These are phyloP conservation scores for Phylloporus sp. DNA, from an alignment of 768 basidiomycete genomes.

Conservation along the genomic window DNA sequence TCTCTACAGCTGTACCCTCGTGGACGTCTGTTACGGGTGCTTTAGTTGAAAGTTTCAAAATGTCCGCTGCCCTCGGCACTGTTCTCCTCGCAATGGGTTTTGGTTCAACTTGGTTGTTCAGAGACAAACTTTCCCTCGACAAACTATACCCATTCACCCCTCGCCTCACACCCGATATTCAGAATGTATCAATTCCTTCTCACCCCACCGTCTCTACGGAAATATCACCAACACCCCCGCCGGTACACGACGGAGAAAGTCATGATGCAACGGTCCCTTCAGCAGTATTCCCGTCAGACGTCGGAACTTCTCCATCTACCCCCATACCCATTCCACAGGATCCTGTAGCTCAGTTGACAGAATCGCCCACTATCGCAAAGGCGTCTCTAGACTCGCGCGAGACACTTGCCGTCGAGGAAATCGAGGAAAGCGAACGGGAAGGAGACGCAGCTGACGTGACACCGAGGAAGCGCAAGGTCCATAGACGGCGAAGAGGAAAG, in stretches of 20 bases:
- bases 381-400: conserved; percentile 8
- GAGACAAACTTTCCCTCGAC: conserved; percentile 12
- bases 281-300: background rate
- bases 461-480: conserved; percentile 38
- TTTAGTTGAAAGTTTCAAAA: conserved; percentile 12
- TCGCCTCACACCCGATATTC: background rate
- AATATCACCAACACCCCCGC: background rate
- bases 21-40: conserved; percentile 13
- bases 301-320: background rate
- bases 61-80: conserved; percentile 17
- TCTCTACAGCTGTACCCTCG: conserved; percentile 10
- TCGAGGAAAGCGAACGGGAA: conserved; percentile 60
- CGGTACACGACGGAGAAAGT: conserved; percentile 1
- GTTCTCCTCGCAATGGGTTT: conserved; percentile 22
- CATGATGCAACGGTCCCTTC: background rate
- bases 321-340: background rate
- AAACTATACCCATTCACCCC: conserved; percentile 10
- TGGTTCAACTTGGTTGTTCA: conserved; percentile 25
- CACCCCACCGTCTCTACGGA: background rate
- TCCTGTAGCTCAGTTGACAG: conserved; percentile 2
- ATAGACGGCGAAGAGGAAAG: conserved; percentile 44
- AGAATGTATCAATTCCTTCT: background rate
- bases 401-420: conserved; percentile 30
- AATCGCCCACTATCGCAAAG: conserved; percentile 3
- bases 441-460: conserved; percentile 36